Evolutionary conservation across 495 filamentous ascomycete species (phyloP).

Genomic region (Acidiella bohemica): DNA sequence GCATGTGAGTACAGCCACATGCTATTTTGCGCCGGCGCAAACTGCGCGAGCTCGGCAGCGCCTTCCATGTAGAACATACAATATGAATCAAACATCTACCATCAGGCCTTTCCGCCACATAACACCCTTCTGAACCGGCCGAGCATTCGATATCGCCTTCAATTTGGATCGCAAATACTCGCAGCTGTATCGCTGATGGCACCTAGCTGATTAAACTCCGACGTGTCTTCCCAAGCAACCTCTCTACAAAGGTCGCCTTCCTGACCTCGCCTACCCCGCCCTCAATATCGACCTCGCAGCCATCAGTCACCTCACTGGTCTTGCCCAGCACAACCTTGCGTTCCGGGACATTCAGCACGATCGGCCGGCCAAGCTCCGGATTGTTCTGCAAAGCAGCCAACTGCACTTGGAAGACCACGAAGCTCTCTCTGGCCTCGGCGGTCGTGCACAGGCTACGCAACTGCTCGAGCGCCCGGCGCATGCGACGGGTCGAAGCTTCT

Average conservation of each 20-base stretch:
- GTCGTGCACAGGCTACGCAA: constrained; percentile 13
- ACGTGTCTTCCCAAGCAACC: constrained; percentile 15
- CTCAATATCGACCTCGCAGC: background rate
- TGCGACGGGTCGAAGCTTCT: constrained; percentile 10
- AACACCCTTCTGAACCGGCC: too few relatives aligned
- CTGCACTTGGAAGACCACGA: constrained; percentile 14
- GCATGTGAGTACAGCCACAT: too few relatives aligned
- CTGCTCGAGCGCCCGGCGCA: constrained; percentile 15
- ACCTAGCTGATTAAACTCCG: constrained; percentile 4
- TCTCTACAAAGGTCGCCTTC: constrained; percentile 17
- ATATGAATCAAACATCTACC: background rate
- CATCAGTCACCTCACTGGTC: background rate
- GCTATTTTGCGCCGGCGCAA: too few relatives aligned
- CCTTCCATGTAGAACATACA: too few relatives aligned
- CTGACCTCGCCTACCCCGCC: constrained; percentile 10
- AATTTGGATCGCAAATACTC: too few relatives aligned
- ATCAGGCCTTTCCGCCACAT: background rate
- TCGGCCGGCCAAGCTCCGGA: constrained; percentile 5
- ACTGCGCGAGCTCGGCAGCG: too few relatives aligned
- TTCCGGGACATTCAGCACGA: constrained; percentile 7
- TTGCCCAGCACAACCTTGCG: background rate
- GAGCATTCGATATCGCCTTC: too few relatives aligned
- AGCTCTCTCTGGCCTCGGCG: constrained; percentile 13
- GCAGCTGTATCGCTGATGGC: background rate
- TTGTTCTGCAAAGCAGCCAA: constrained; percentile 3